Evolutionary conservation across 192 early-diverging fungal genomes (phyloP).

Genomic region (Coemansia sp.): DNA sequence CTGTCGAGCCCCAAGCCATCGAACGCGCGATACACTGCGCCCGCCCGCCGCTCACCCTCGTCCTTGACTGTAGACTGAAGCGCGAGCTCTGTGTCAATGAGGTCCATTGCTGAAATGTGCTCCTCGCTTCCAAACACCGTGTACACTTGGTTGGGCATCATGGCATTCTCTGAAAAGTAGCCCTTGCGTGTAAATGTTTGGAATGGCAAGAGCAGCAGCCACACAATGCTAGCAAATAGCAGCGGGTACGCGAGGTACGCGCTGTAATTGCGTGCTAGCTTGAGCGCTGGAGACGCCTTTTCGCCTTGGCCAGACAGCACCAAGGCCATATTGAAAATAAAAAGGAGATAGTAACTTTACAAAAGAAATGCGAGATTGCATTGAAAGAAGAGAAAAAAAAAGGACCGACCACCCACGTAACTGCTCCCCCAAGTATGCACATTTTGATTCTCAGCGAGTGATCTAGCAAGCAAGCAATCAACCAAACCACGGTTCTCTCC

Average conservation of each 20-base stretch:
- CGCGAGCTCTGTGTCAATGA: conserved; percentile 12
- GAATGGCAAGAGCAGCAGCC: conserved; percentile 66
- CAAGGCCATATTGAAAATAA: conserved; percentile 30
- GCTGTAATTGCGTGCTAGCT: conserved; percentile 36
- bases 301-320: conserved; percentile 52
- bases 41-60: conserved; percentile 7
- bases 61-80: background rate
- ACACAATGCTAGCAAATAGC: conserved; percentile 58
- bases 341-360: background rate
- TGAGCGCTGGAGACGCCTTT: conserved; percentile 38
- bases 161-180: conserved; percentile 78
- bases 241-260: conserved; percentile 56
- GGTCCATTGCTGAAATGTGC: conserved; percentile 27
- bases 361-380: conserved; percentile 6
- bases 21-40: conserved; percentile 19
- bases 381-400: background rate
- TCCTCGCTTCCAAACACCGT: conserved; percentile 23
- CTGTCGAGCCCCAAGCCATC: conserved; percentile 33
- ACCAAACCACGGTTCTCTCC: background rate
- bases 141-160: conserved; percentile 67
- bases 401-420: background rate
- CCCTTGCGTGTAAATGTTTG: conserved; percentile 61
- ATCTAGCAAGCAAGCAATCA: background rate
- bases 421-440: background rate
- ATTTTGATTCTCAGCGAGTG: background rate